Evolutionary conservation across 2,329 filamentous ascomycete genomes (phyloP).

Genomic region (Tothia fuscella): DNA sequence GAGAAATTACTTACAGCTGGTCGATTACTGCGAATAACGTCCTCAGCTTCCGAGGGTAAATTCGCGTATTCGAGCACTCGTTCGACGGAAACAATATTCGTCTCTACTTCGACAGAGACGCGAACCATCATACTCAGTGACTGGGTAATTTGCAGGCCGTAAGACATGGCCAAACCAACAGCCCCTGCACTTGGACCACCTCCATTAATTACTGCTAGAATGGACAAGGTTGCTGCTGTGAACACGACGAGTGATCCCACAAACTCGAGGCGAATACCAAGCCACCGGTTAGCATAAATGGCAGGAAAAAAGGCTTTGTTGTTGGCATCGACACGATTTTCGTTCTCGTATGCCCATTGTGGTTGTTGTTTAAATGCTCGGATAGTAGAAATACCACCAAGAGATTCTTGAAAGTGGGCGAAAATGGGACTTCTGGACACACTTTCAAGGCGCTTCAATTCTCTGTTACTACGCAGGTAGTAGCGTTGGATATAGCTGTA

Average conservation of each 20-base stretch:
- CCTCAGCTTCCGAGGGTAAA: conserved; percentile 76
- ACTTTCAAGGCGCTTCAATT: conserved; percentile 83
- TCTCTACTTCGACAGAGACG: conserved; percentile 90
- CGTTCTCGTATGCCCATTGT: conserved; percentile 75
- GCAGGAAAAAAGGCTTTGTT: conserved; percentile 81
- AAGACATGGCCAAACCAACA: conserved; percentile 84
- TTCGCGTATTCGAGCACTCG: conserved; percentile 82
- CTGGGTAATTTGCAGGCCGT: conserved; percentile 82
- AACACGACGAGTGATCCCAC: conserved; percentile 83
- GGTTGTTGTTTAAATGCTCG: conserved; percentile 75
- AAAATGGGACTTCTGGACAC: conserved; percentile 85
- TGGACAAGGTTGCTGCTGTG: conserved; percentile 61
- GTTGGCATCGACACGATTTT: conserved; percentile 86
- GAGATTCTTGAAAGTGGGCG: conserved; percentile 87
- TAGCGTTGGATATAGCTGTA: conserved; percentile 87
- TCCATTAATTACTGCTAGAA: conserved; percentile 58
- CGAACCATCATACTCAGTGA: conserved; percentile 96
- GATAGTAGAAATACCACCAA: conserved; percentile 80
- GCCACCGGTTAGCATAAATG: conserved; percentile 71
- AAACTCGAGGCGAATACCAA: conserved; percentile 80
- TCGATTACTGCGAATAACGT: conserved; percentile 68
- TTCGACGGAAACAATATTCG: conserved; percentile 91
- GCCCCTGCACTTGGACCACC: conserved; percentile 50
- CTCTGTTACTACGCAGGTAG: conserved; percentile 80
- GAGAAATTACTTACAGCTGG: no score